Conservation (phyloP, 2,329 filamentous ascomycete genomes). For the Talaromyces sp. region DNA sequence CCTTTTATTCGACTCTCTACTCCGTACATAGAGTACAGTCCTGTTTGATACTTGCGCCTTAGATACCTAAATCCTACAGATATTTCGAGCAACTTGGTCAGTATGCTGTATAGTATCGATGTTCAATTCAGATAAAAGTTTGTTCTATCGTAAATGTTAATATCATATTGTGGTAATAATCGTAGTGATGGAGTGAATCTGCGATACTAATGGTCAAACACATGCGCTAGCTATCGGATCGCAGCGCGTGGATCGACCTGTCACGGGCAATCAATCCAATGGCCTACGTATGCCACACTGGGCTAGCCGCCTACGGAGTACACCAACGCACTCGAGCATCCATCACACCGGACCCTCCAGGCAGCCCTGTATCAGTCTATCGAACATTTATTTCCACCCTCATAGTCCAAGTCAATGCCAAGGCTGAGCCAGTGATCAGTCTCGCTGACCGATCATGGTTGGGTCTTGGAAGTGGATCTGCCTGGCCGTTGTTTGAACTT, state of each 20-base stretch:
- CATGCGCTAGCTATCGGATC: slow-evolving; percentile 14
- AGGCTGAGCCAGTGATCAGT: slow-evolving; percentile 6
- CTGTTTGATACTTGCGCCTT: not conserved
- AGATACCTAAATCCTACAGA: too few relatives aligned
- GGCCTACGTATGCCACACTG: slow-evolving; percentile 7
- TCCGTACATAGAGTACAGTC: too few relatives aligned
- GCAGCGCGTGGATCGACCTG: slow-evolving; percentile 20
- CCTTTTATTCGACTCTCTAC: not conserved
- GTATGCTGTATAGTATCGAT: not conserved
- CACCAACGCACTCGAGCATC: slow-evolving; percentile 5
- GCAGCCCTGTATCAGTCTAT: not conserved
- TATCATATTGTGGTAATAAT: not conserved
- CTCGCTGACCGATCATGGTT: not conserved
- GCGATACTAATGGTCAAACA: not conserved
- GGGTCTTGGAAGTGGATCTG: slow-evolving; percentile 6
- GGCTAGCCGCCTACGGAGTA: not conserved
- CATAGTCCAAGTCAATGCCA: not conserved
- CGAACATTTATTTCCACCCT: not conserved
- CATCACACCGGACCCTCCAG: not conserved
- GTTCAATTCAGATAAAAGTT: not conserved
- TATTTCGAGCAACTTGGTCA: too few relatives aligned
- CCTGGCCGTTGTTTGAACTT: not conserved
- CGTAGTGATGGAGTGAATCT: too few relatives aligned
- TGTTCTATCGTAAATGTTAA: too few relatives aligned
- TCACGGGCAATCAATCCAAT: slow-evolving; percentile 9